Percentiles rank a stretch among this genome's conserved stretches.
Conservation (phyloP, 768 basidiomycete genomes). For the Boletus edulis region DNA sequence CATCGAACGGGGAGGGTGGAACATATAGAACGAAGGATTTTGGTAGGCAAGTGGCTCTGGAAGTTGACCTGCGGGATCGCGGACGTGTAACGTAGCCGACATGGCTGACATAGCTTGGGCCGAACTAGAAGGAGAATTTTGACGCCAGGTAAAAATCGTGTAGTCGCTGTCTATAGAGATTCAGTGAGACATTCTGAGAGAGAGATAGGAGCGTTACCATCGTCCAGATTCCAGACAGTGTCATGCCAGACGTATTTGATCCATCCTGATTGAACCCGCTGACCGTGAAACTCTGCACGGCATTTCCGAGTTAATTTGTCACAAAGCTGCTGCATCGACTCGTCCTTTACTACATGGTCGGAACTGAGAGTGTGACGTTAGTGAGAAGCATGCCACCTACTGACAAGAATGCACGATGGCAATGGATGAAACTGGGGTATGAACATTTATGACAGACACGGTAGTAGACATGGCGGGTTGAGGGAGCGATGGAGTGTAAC, state of each 20-base stretch:
- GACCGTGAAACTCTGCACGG: conserved; percentile 53
- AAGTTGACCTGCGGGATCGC: conserved; percentile 56
- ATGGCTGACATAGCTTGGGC: conserved; percentile 9
- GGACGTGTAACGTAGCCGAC: conserved; percentile 52
- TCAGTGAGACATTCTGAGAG: neutral
- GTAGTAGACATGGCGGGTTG: conserved; percentile 22
- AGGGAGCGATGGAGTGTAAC: neutral
- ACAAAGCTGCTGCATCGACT: conserved; percentile 59
- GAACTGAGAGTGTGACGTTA: conserved; percentile 7
- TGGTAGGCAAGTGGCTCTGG: conserved; percentile 61
- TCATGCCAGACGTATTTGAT: conserved; percentile 84
- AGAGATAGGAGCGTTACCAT: conserved; percentile 50
- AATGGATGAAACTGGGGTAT: conserved; percentile 74
- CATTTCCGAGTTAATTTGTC: conserved; percentile 72
- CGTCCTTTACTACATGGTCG: conserved; percentile 56
- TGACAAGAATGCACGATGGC: conserved; percentile 72
- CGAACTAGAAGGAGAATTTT: conserved; percentile 38
- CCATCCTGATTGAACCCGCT: conserved; percentile 73
- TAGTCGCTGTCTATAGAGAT: conserved; percentile 71
- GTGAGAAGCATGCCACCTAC: conserved; percentile 25
- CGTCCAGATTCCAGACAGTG: conserved; percentile 83
- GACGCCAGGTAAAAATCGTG: conserved; percentile 79
- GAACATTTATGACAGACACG: conserved; percentile 60
- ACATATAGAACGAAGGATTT: conserved; percentile 72
- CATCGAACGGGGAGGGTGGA: conserved; percentile 29